Conservation (phyloP, 2,329 filamentous ascomycete genomes). For the Paracoccidioides brasiliensis region DNA sequence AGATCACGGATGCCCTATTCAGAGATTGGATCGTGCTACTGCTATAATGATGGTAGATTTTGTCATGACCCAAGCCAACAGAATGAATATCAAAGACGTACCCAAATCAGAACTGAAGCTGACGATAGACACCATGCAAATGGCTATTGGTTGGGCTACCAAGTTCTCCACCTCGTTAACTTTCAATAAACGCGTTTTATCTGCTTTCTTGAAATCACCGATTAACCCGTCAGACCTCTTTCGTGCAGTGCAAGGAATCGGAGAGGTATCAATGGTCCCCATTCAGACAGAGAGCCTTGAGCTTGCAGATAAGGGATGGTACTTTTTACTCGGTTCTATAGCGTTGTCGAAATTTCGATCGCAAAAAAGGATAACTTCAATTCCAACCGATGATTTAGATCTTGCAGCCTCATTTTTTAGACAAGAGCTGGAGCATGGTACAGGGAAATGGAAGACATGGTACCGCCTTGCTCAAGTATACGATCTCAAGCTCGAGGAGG, state of each 20-base stretch:
- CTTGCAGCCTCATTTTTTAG: slow-evolving; percentile 68
- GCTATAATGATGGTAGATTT: slow-evolving; percentile 74
- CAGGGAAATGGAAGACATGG: slow-evolving; percentile 80
- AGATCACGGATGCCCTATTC: slow-evolving; percentile 67
- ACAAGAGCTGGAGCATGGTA: slow-evolving; percentile 69
- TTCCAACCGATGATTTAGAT: slow-evolving; percentile 66
- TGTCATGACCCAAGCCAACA: slow-evolving; percentile 65
- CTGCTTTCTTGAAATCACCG: slow-evolving; percentile 65
- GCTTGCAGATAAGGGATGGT: slow-evolving; percentile 76
- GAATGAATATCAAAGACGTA: slow-evolving; percentile 80
- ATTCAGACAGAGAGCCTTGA: slow-evolving; percentile 55
- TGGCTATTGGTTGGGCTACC: slow-evolving; percentile 59
- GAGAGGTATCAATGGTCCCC: slow-evolving; percentile 58
- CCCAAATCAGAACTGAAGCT: slow-evolving; percentile 81
- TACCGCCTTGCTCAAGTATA: slow-evolving; percentile 77
- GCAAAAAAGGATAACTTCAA: slow-evolving; percentile 64
- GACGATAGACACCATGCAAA: slow-evolving; percentile 87
- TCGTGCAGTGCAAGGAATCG: slow-evolving; percentile 64
- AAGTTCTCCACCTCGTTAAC: slow-evolving; percentile 68
- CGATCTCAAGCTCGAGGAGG: slow-evolving; percentile 77
- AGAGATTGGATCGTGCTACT: slow-evolving; percentile 66
- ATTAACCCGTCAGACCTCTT: slow-evolving; percentile 73
- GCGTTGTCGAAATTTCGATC: slow-evolving; percentile 73
- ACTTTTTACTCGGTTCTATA: slow-evolving; percentile 79
- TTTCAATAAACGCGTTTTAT: slow-evolving; percentile 77